Evolutionary conservation across 2,329 filamentous ascomycete species (phyloP).

Genomic region (Fusarium sp.): DNA sequence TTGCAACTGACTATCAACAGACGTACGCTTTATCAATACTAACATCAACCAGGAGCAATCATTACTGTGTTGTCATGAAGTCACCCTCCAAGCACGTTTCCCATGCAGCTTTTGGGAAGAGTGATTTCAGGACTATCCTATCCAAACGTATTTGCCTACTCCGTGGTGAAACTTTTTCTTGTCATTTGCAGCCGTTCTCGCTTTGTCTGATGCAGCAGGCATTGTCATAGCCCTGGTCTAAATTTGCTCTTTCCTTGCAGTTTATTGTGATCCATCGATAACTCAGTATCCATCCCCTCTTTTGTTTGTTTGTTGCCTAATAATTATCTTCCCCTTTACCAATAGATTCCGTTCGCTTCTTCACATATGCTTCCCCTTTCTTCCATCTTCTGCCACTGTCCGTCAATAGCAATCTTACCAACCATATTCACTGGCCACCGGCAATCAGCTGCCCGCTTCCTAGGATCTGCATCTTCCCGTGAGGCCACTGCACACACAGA

Average conservation of each 20-base stretch:
- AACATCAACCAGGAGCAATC: background rate
- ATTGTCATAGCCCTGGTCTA: background rate
- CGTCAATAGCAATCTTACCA: background rate
- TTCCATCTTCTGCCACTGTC: background rate
- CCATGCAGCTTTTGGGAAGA: no score
- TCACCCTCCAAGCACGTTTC: no score
- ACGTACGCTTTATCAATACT: background rate
- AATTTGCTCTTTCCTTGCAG: background rate
- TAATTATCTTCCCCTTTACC: background rate
- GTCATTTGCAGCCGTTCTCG: no score
- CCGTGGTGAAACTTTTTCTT: background rate
- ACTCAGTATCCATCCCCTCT: background rate
- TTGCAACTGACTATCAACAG: background rate
- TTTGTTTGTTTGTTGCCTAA: background rate
- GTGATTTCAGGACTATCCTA: background rate
- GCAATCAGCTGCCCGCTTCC: background rate
- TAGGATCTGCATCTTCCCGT: background rate
- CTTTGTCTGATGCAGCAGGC: no score
- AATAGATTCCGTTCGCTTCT: background rate
- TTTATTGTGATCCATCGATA: background rate
- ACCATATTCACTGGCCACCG: background rate
- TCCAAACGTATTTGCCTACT: background rate
- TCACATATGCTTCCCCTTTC: background rate
- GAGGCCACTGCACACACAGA: background rate
- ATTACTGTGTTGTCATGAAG: background rate